phyloP scores from a whole-genome alignment of 331 rosid genomes.

The Arachis monticola region DNA sequence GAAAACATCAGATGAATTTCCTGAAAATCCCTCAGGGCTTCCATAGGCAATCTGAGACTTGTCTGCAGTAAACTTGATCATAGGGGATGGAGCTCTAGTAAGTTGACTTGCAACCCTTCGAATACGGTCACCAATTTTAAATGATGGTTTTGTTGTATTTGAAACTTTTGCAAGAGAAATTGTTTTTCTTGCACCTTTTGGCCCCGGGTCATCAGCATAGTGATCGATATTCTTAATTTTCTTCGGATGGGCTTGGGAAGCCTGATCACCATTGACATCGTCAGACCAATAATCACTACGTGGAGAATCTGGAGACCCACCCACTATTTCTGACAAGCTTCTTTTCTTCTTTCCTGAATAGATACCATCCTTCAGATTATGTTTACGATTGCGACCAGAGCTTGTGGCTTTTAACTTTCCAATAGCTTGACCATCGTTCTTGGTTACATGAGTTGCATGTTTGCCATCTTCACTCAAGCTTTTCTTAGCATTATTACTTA shows the following conservation, averaged over 20 bases:
- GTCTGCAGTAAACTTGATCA: slow-evolving; percentile 31
- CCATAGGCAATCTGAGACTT: slow-evolving; percentile 24
- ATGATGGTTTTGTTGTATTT: slow-evolving; percentile 35
- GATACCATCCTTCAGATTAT: slow-evolving; percentile 22
- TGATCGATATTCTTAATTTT: slow-evolving; percentile 33
- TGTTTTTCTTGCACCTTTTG: slow-evolving; percentile 20
- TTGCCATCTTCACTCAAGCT: slow-evolving; percentile 13
- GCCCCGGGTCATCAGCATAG: slow-evolving; percentile 6
- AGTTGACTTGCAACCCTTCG: slow-evolving; percentile 46
- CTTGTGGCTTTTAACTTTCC: slow-evolving; percentile 29
- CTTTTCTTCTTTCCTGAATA: slow-evolving; percentile 34
- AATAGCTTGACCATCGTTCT: slow-evolving; percentile 11
- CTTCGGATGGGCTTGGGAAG: slow-evolving; percentile 31
- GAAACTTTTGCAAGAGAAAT: slow-evolving; percentile 42
- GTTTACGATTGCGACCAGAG: slow-evolving; percentile 25
- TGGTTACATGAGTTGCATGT: slow-evolving; percentile 16
- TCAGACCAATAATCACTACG: slow-evolving; percentile 16
- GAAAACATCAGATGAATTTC: slow-evolving; percentile 22
- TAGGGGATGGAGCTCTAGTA: slow-evolving; percentile 31
- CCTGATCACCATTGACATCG: slow-evolving; percentile 19
- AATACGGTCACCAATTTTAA: slow-evolving; percentile 44
- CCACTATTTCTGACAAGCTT: slow-evolving; percentile 27
- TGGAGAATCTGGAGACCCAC: slow-evolving; percentile 31
- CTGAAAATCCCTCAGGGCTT: slow-evolving; percentile 28
- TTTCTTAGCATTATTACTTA: slow-evolving; percentile 17